A percentile compares a stretch with the other conserved stretches of the same genome.
Evolutionary conservation across 805 yeast genomes (phyloP).

Genomic region (Zygoascus biomembranicola): DNA sequence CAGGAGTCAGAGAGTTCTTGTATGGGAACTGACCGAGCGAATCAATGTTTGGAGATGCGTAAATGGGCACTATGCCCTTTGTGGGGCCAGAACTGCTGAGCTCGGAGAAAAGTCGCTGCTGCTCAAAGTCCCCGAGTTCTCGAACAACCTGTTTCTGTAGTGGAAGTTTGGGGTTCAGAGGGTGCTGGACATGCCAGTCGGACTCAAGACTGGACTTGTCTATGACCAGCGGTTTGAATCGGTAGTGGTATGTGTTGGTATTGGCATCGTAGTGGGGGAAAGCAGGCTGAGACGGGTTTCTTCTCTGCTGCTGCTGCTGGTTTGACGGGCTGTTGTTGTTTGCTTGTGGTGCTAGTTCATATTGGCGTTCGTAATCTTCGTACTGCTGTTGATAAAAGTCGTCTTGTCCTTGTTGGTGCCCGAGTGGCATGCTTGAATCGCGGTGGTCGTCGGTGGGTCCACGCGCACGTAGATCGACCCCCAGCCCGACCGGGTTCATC

Average conservation of each 20-base stretch:
- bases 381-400: background rate
- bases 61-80: conserved; percentile 20
- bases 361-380: background rate
- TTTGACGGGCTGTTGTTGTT: background rate
- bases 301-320: background rate
- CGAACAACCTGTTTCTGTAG: background rate
- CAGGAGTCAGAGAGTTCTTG: conserved; percentile 24
- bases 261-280: background rate
- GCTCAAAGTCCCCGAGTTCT: background rate
- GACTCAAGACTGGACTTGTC: background rate
- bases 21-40: conserved; percentile 24
- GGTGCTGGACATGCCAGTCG: background rate
- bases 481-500: background rate
- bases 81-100: background rate
- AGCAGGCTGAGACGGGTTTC: background rate
- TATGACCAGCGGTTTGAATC: background rate
- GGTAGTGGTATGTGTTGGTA: background rate
- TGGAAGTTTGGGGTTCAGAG: background rate
- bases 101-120: background rate
- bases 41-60: conserved; percentile 15
- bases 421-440: background rate
- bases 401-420: background rate
- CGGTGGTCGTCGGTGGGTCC: background rate
- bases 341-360: background rate
- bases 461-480: background rate